Evolutionary conservation across 2,329 filamentous ascomycete genomes (phyloP).

Genomic region (Ophioceras dolichostomum): DNA sequence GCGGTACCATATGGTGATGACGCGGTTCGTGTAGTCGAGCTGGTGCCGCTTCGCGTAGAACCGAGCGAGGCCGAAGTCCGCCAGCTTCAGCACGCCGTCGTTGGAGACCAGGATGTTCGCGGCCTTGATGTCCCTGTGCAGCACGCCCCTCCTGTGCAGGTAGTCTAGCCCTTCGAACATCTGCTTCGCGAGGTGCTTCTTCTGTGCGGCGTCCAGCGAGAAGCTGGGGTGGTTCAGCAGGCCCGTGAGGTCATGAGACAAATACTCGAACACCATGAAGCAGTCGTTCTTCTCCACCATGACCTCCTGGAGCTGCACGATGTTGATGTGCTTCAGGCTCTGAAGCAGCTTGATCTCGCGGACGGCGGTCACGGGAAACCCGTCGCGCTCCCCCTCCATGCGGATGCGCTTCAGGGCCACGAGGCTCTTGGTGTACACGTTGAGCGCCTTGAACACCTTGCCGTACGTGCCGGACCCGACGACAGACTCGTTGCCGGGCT

Average conservation of each 20-base stretch:
- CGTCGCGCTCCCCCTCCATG: conserved; percentile 87
- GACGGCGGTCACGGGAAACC: conserved; percentile 82
- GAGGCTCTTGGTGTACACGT: conserved; percentile 76
- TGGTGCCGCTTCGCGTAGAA: conserved; percentile 91
- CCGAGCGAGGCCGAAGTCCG: conserved; percentile 89
- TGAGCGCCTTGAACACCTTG: conserved; percentile 87
- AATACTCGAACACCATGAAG: conserved; percentile 99
- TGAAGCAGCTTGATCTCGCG: conserved; percentile 89
- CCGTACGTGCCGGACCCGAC: conserved; percentile 93
- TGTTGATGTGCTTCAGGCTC: conserved; percentile 68
- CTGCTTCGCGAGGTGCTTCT: conserved; percentile 86
- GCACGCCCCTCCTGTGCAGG: conserved; percentile 80
- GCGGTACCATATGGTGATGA: conserved; percentile 98
- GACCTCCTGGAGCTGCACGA: conserved; percentile 75
- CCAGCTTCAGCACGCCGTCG: conserved; percentile 78
- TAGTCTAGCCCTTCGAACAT: conserved; percentile 92
- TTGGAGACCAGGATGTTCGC: conserved; percentile 94
- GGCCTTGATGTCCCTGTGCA: conserved; percentile 96
- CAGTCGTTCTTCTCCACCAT: conserved; percentile 99
- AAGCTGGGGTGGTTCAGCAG: conserved; percentile 91
- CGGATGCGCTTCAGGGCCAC: conserved; percentile 85
- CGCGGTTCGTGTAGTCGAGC: conserved; percentile 93
- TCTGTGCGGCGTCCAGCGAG: conserved; percentile 70
- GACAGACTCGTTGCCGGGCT: conserved; percentile 94
- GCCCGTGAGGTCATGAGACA: conserved; percentile 91